These are phyloP conservation scores for Raddia guianensis DNA, from an alignment of 176 grass and related monocot genomes.

Conservation along the genomic window DNA sequence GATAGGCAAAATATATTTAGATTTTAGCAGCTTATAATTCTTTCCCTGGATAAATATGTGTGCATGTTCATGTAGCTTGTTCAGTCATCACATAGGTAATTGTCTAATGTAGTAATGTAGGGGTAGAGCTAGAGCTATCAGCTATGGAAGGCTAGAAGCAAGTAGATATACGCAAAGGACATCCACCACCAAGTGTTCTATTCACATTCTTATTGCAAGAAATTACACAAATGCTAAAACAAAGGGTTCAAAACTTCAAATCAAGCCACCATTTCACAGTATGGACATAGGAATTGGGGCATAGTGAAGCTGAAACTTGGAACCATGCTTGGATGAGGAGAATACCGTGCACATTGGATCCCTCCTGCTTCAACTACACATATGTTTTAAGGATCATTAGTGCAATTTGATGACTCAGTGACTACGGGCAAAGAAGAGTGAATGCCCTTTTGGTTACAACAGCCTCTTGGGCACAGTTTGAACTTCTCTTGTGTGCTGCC, in stretches of 20 bases:
- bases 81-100: conserved; percentile 4
- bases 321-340: not conserved
- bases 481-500: not conserved
- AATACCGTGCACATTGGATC: not conserved
- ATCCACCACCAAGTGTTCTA: not conserved
- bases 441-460: not conserved
- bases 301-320: not conserved
- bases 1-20: not conserved
- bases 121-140: not conserved
- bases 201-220: not conserved
- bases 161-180: not conserved
- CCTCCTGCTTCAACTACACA: not conserved
- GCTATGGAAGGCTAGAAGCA: not conserved
- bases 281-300: not conserved
- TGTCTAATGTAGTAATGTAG: conserved; percentile 17
- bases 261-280: not conserved
- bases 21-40: not conserved
- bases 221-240: conserved; percentile 15
- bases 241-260: not conserved
- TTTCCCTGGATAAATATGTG: conserved; percentile 11
- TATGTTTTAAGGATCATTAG: not conserved
- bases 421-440: not conserved
- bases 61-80: not conserved
- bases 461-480: not conserved
- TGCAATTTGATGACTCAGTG: not conserved